A percentile compares a stretch with the other conserved stretches of the same genome.
These are phyloP conservation scores for Talaromyces albobiverticillius DNA, from an alignment of 2,329 filamentous ascomycete genomes.

Conservation along the genomic window DNA sequence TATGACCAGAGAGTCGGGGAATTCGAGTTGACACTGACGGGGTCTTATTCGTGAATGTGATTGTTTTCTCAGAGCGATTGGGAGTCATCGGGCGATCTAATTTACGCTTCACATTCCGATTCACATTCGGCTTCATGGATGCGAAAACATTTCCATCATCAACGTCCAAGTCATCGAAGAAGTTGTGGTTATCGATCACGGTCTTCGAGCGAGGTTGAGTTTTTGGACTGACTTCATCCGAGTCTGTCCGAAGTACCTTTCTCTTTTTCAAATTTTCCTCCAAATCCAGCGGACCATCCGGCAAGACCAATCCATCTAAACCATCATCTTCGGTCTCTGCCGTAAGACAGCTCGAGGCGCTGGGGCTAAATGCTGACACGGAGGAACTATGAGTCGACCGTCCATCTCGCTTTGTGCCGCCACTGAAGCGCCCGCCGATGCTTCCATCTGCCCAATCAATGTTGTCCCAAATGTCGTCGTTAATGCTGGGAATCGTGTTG, in stretches of 20 bases:
- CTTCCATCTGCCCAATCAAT: conserved; percentile 88
- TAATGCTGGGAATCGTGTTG: conserved; percentile 57
- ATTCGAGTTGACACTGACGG: conserved; percentile 63
- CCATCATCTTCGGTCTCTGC: conserved; percentile 92
- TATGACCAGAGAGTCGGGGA: conserved; percentile 71
- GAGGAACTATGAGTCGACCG: conserved; percentile 81
- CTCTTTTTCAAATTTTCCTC: conserved; percentile 72
- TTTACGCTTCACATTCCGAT: conserved; percentile 90
- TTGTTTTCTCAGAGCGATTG: conserved; percentile 70
- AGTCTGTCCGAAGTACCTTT: conserved; percentile 48
- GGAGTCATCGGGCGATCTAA: conserved; percentile 63
- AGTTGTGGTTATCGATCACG: conserved; percentile 62
- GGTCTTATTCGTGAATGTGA: conserved; percentile 88
- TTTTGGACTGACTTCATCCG: conserved; percentile 29
- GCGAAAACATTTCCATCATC: conserved; percentile 80
- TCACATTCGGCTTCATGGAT: conserved; percentile 74
- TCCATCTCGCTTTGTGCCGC: conserved; percentile 76
- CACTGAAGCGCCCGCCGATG: conserved; percentile 83
- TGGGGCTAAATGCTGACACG: conserved; percentile 85
- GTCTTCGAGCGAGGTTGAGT: conserved; percentile 15
- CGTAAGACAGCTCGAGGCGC: conserved; percentile 85
- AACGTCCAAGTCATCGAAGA: conserved; percentile 82
- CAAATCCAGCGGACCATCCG: conserved; percentile 79
- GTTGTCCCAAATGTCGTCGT: conserved; percentile 71
- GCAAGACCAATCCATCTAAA: conserved; percentile 83